Evolutionary conservation across 2,329 filamentous ascomycete species (phyloP), one percentile per base, ranked within the genome.

Genomic region (Nothopassalora personata): DNA sequence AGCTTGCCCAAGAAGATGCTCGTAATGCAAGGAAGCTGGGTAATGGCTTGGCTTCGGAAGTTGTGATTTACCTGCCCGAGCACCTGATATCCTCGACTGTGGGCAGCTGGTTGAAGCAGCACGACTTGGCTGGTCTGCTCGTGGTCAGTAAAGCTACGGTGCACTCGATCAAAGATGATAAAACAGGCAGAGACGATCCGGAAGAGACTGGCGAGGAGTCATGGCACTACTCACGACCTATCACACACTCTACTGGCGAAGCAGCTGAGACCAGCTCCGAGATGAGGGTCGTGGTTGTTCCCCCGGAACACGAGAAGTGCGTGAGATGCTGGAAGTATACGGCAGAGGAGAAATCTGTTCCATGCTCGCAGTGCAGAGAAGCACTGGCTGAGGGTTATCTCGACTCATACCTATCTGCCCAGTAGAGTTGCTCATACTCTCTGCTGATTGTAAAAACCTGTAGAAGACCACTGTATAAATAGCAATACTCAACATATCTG

Each of bases 251-350:
- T 19, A 54, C 70, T 18, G 57, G 54, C 33, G 60, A 58, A 1
- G 62, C 58, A 9, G 56, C 60, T 13, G 60, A 59, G 27, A 18
- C 58, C 34, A 56, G 72, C 68, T 49, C 19, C 18, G 19, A 49
- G 13, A 49, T 28, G 28, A 23, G 64, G 67, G 43, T 67, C 4
- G 60, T 63, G 6, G 69, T 76, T 0, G 60, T 73, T 51, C 75
- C 80, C 9, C 80, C 86, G 0, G 72, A 72, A 13, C 74, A 76
- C 11, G 75, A 80, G 50, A 99, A 97, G 74, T 99, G 94, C 72
- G 81, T 84, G 0, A 81, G 94, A 53, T 99, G 94, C 76, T 99
- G 94, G 94, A 84, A 88, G 62, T 96, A 90, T 73, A 81, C 88
- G 27, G 86, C 88, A n/a, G 78, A 82, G n/a, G 75, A 75, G 52